Conservation (phyloP, 1,139 yeast genomes). For the Tardiomyces depauwii region DNA sequence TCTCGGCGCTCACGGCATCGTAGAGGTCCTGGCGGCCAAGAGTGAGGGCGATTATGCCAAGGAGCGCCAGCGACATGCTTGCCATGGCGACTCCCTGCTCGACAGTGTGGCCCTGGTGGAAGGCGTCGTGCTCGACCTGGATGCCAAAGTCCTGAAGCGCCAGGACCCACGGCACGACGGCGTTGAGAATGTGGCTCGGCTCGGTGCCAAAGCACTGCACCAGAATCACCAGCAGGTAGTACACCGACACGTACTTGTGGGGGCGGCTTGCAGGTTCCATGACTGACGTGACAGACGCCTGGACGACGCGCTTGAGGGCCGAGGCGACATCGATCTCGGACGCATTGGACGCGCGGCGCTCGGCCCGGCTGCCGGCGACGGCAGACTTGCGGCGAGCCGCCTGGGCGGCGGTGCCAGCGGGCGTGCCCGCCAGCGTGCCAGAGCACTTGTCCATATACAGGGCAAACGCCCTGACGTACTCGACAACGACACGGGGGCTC, state of each 20-base stretch:
- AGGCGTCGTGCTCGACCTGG: conserved; percentile 1
- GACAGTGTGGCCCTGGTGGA: conserved; percentile 3
- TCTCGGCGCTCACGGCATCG: conserved; percentile 7
- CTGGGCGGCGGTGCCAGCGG: no score
- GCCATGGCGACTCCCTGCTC: conserved; percentile 14
- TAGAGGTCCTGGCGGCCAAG: conserved; percentile 10
- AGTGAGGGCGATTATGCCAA: conserved; percentile 13
- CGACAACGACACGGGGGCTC: conserved; percentile 15
- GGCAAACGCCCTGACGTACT: conserved; percentile 17
- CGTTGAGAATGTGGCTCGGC: conserved; percentile 1
- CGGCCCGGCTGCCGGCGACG: no score
- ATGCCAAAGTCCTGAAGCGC: conserved; percentile 4
- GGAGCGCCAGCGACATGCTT: conserved; percentile 12
- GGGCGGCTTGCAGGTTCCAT: conserved; percentile 1
- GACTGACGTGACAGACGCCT: not conserved
- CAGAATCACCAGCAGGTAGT: conserved; percentile 8
- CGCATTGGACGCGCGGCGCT: no score
- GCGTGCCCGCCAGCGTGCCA: no score
- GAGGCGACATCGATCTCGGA: no score
- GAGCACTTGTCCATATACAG: conserved; percentile 11
- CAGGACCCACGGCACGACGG: conserved; percentile 7
- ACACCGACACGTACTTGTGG: conserved; percentile 9
- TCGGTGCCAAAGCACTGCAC: conserved; percentile 2
- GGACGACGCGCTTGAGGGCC: no score
- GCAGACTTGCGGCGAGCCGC: no score